Evolutionary conservation across 2,329 filamentous ascomycete genomes (phyloP), one percentile per base, ranked within the genome.

Genomic region (Lizonia empirigonia): DNA sequence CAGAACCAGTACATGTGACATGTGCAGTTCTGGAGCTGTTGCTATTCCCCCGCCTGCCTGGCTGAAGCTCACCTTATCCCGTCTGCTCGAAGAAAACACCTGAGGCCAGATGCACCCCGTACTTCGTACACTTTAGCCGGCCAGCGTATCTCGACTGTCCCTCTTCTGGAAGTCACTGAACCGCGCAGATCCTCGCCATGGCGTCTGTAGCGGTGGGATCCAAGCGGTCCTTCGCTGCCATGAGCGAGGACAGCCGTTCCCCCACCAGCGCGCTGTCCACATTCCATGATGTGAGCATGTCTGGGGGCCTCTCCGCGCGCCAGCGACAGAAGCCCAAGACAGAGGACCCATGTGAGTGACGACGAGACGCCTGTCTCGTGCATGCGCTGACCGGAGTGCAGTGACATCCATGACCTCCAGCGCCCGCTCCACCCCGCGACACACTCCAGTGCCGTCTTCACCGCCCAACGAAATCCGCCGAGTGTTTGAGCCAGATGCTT

Each of bases 401-500:
- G 42, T 48, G 64, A 60, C 63, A 37, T 61, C 65, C 7, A 40
- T 56, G 26, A 59, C 53, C 15, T 63, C 65, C 12, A 68, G 67
- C 37, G 56, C 55, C 41, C 60, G 60, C 18, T 67, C 64, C n/a
- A 67, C 68, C 20, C 62, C 65, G 36, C 65, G 58, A 49, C 55
- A 61, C n/a, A 70, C 65, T 13, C 60, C 63, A 13, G 58, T 57
- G 15, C 66, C 63, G 5, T 40, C 56, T 18, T 34, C 52, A 16
- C 39, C 55, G 18, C 46, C 55, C 13, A 48, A 36, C 13, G 57
- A 69, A 34, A 64, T 65, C 7, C 57, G 62, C 48, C 76, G 64
- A 35, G 63, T 65, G 15, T 89, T 88, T 63, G 74, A 77, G 7
- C 70, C 78, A 8, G 81, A 88, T 76, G 85, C 86, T 2, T 90